Base-by-base conservation (phyloP, 495 filamentous ascomycete species). In the Aspergillus wentii region DNA sequence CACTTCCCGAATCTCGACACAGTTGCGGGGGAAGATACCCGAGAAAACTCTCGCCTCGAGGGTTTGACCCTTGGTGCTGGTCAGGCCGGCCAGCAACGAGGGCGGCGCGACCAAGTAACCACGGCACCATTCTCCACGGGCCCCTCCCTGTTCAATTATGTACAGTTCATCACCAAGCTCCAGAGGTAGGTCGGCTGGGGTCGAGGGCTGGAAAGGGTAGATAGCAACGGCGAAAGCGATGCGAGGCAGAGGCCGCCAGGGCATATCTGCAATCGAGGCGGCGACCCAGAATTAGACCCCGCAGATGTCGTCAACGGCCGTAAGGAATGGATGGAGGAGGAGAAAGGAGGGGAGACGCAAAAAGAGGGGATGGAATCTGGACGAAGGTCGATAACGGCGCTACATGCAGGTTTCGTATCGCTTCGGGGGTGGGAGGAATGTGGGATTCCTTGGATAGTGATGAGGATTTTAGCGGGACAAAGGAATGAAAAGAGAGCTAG, bases 91-190 rank as follows among this genome's bases (percentile, higher is more conserved):
- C 33, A 97, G 77, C 47, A 98, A 68, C 31, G 87, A 94, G 5
- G 94, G 94, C 6, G 92, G 92, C 52, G 91, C 87, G 41, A 97
- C 82, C 31, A 98, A 75, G 64, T 98, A 98, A 27, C 92, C 92
- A 11, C 92, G 82, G 53, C 86, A 89, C 94, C 94, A 98, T 52
- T 87, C 75, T 45, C 82, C 85, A 62, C 94, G 76, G 16, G 59
- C 62, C 3, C 89, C 90, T n/a, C 83, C 82, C 62, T 95, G 87
- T 66, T 98, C 92, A 54, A 98, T 95, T 39, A 98, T 94, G 64
- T 98, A 98, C 35, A 98, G 71, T 62, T 97, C 92, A 73, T 98
- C 92, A 55, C 92, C 92, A 18, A 98, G 82, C 62, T 98, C 88
- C 52, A 98, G 78, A 10, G 92, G 91, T n/a, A 98, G 80, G 62